Percentiles rank a stretch among this genome's conserved stretches.
Evolutionary conservation across 805 yeast species (phyloP).

Genomic region (Lachancea mirantina): DNA sequence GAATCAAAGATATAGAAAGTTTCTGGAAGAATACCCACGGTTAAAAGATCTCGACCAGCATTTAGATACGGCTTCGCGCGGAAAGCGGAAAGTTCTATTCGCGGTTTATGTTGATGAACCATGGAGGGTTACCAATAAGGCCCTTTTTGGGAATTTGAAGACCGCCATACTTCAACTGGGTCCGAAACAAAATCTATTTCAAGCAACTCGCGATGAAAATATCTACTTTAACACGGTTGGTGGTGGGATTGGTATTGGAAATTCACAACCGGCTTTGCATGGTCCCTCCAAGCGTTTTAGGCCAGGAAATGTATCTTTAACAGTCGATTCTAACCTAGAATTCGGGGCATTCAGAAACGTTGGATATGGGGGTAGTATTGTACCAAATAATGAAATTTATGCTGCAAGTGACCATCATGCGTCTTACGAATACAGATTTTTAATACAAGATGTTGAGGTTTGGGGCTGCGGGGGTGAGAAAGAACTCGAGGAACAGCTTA

Average conservation of each 20-base stretch:
- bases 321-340: conserved; percentile 72
- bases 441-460: conserved; percentile 72
- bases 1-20: conserved; percentile 40
- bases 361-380: conserved; percentile 47
- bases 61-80: conserved; percentile 12
- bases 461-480: conserved; percentile 86
- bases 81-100: conserved; percentile 42
- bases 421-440: conserved; percentile 60
- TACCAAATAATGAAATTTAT: conserved; percentile 27
- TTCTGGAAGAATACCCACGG: conserved; percentile 43
- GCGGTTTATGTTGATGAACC: conserved; percentile 64
- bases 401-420: conserved; percentile 17
- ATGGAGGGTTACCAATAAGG: conserved; percentile 71
- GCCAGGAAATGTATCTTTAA: conserved; percentile 75
- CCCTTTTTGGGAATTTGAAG: conserved; percentile 57
- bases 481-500: conserved; percentile 68
- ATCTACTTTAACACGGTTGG: conserved; percentile 67
- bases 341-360: conserved; percentile 71
- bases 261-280: conserved; percentile 53
- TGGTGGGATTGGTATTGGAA: conserved; percentile 81
- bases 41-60: conserved; percentile 30
- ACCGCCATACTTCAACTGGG: conserved; percentile 57
- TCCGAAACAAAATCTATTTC: conserved; percentile 57
- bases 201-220: conserved; percentile 32
- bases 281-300: conserved; percentile 38